These are phyloP conservation scores for Barnettozyma botsteinii DNA, from an alignment of 805 yeast genomes.

Conservation along the genomic window DNA sequence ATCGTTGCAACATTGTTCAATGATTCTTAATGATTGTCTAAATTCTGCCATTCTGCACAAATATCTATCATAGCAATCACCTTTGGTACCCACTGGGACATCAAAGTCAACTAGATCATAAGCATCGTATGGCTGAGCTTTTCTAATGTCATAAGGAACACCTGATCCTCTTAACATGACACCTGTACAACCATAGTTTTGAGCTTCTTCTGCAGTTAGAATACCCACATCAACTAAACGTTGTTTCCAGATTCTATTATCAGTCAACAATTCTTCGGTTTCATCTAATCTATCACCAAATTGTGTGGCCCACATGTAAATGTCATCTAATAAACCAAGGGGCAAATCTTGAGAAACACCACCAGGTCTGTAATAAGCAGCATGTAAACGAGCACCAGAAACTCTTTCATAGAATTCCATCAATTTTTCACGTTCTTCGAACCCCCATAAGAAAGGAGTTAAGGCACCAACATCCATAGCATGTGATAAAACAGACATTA, in stretches of 20 bases:
- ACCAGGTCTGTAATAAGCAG: slow-evolving; percentile 88
- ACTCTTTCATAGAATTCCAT: slow-evolving; percentile 92
- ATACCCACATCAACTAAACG: slow-evolving; percentile 78
- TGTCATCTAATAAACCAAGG: slow-evolving; percentile 79
- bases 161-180: slow-evolving; percentile 92
- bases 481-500: slow-evolving; percentile 81
- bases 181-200: slow-evolving; percentile 74
- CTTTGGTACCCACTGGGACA: slow-evolving; percentile 78
- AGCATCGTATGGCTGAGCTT: slow-evolving; percentile 85
- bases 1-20: slow-evolving; percentile 83
- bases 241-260: slow-evolving; percentile 88
- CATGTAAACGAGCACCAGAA: slow-evolving; percentile 83
- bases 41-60: slow-evolving; percentile 86
- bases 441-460: slow-evolving; percentile 91
- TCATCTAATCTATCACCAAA: slow-evolving; percentile 91
- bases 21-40: slow-evolving; percentile 83
- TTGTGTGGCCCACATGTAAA: slow-evolving; percentile 95
- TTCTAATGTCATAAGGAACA: slow-evolving; percentile 80
- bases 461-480: slow-evolving; percentile 94
- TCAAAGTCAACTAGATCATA: slow-evolving; percentile 83
- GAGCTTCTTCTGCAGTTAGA: slow-evolving; percentile 81
- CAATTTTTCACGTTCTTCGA: slow-evolving; percentile 87
- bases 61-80: slow-evolving; percentile 90
- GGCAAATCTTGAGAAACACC: slow-evolving; percentile 89
- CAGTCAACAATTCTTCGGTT: slow-evolving; percentile 83